Percentiles rank a stretch among this genome's conserved stretches.
phyloP scores from a whole-genome alignment of 345 rosid species.

The Bretschneidera sinensis region DNA sequence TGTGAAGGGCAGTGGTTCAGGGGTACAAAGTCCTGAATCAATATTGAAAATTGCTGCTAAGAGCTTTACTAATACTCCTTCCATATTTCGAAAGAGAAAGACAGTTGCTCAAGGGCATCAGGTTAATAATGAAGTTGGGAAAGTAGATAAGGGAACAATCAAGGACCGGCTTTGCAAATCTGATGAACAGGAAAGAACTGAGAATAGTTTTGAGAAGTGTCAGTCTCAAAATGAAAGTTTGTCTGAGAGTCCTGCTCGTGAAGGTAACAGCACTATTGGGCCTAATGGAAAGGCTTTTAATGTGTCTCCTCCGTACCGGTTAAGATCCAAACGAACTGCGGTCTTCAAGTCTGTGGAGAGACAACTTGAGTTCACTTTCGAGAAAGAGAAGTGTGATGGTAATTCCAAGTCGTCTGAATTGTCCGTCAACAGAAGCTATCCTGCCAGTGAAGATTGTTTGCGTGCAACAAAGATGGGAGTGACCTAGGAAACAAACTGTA shows the following conservation, averaged over 20 bases:
- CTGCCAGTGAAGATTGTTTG: conserved; percentile 33
- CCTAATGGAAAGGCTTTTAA: conserved; percentile 50
- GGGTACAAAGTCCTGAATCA: conserved; percentile 68
- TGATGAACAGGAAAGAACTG: conserved; percentile 29
- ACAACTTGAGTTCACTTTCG: conserved; percentile 76
- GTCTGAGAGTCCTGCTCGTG: conserved; percentile 32
- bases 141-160: conserved; percentile 25
- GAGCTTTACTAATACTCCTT: conserved; percentile 84
- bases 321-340: conserved; percentile 73
- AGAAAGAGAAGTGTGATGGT: conserved; percentile 34
- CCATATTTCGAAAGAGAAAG: conserved; percentile 80
- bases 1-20: conserved; percentile 38
- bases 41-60: conserved; percentile 72
- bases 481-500: conserved; percentile 33
- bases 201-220: conserved; percentile 25
- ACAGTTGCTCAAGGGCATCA: conserved; percentile 22
- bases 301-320: conserved; percentile 84
- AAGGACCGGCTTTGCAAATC: conserved; percentile 22
- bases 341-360: conserved; percentile 78
- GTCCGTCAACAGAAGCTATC: conserved; percentile 26
- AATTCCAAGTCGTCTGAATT: conserved; percentile 35
- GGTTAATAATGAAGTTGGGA: conserved; percentile 24
- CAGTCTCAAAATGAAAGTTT: conserved; percentile 31
- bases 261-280: conserved; percentile 27
- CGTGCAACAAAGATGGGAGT: conserved; percentile 28